A percentile compares a stretch with the other conserved stretches of the same genome.
Conservation (phyloP, 805 yeast genomes). For the Saccharomycopsis synnaedendra region DNA sequence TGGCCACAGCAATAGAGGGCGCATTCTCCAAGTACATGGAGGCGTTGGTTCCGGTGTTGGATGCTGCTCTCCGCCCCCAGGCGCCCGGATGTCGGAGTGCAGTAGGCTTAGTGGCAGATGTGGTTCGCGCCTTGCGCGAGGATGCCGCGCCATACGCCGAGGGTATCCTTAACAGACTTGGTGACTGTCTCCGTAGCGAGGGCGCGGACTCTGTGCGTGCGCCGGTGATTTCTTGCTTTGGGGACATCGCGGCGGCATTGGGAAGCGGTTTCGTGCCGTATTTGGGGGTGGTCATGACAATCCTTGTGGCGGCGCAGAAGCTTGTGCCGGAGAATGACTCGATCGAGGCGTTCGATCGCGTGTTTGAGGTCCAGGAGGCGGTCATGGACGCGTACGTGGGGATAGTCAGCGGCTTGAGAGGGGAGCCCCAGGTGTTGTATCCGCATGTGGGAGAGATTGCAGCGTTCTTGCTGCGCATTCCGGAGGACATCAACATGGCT, state of each 20-base stretch:
- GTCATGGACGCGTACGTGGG: constrained; percentile 96
- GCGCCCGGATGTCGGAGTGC: constrained; percentile 81
- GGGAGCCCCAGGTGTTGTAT: constrained; percentile 49
- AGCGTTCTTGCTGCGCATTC: constrained; percentile 50
- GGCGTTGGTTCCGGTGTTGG: constrained; percentile 73
- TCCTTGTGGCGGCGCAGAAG: constrained; percentile 57
- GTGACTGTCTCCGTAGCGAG: constrained; percentile 25
- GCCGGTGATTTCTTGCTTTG: constrained; percentile 81
- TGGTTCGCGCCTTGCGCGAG: constrained; percentile 77
- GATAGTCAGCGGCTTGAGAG: constrained; percentile 79
- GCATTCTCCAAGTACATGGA: constrained; percentile 68
- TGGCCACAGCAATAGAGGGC: constrained; percentile 70
- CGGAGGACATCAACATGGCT: constrained; percentile 47
- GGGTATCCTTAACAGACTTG: constrained; percentile 75
- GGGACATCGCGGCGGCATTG: constrained; percentile 87
- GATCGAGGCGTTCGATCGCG: constrained; percentile 68
- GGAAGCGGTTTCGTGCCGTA: constrained; percentile 71
- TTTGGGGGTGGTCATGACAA: constrained; percentile 65
- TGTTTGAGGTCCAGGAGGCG: constrained; percentile 63
- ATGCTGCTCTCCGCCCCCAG: constrained; percentile 73
- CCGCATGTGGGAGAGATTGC: constrained; percentile 63
- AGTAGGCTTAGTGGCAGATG: constrained; percentile 90
- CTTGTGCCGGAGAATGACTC: constrained; percentile 56
- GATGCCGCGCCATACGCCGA: constrained; percentile 64
- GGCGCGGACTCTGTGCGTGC: constrained; percentile 66